Conservation (phyloP, 2,329 filamentous ascomycete species). For the Penicillium brevicompactum region DNA sequence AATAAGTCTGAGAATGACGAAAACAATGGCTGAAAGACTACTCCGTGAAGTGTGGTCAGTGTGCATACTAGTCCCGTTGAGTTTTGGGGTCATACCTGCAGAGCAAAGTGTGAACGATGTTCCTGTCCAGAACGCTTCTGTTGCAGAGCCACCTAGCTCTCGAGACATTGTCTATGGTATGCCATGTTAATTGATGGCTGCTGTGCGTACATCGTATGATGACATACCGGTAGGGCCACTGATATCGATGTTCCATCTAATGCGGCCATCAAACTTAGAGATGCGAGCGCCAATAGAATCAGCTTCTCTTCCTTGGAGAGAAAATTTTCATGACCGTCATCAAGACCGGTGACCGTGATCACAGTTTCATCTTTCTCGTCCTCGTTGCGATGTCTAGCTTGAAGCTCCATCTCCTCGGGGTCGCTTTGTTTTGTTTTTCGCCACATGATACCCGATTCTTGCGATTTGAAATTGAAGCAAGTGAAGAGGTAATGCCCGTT, state of each 20-base stretch:
- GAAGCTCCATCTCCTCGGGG: neutral
- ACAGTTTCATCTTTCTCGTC: neutral
- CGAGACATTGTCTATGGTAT: conserved; percentile 49
- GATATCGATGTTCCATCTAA: conserved; percentile 68
- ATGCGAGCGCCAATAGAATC: conserved; percentile 26
- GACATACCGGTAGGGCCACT: conserved; percentile 57
- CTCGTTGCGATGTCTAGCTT: neutral
- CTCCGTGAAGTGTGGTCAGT: neutral
- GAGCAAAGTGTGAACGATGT: conserved; percentile 68
- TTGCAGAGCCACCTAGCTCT: conserved; percentile 55
- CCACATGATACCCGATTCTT: neutral
- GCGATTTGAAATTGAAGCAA: neutral
- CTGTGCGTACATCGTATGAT: neutral
- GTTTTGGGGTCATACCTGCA: conserved; percentile 41
- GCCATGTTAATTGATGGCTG: neutral
- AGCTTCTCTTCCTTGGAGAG: neutral
- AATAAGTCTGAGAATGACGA: conserved; percentile 56
- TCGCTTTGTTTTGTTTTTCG: neutral
- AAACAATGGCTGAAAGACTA: conserved; percentile 50
- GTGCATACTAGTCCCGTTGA: neutral
- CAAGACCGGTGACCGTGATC: neutral
- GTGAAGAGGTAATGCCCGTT: neutral
- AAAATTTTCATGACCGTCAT: neutral
- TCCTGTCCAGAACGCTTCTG: conserved; percentile 71
- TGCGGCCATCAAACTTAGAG: conserved; percentile 63